A percentile compares a stretch with the other conserved stretches of the same genome.
phyloP scores from a whole-genome alignment of 768 basidiomycete genomes.

The Exidia glandulosa region DNA sequence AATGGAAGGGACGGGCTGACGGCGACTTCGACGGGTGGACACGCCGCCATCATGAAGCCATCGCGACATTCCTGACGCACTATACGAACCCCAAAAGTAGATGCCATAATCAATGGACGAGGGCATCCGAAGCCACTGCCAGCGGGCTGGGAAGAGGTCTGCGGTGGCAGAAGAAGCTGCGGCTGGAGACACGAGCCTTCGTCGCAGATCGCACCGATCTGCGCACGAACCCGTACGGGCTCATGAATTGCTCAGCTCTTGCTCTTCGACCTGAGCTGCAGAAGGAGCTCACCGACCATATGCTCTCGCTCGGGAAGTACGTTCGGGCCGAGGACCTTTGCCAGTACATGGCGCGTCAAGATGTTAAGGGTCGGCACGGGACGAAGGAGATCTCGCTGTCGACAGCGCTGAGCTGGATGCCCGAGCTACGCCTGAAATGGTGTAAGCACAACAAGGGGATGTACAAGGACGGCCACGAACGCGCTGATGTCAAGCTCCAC shows the following conservation, averaged over 20 bases:
- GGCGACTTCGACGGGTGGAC: not conserved
- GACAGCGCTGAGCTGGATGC: slow-evolving; percentile 30
- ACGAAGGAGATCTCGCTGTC: slow-evolving; percentile 10
- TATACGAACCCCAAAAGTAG: not conserved
- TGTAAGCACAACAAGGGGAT: no score
- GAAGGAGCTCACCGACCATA: slow-evolving; percentile 15
- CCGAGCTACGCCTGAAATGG: slow-evolving; percentile 19
- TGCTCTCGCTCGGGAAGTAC: slow-evolving; percentile 15
- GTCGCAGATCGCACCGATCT: not conserved
- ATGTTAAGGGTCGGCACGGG: slow-evolving; percentile 10
- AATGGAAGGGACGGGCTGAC: not conserved
- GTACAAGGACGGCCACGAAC: no score
- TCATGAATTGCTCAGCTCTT: not conserved
- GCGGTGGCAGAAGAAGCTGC: not conserved
- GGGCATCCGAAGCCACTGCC: not conserved
- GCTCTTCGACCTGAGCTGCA: slow-evolving; percentile 10
- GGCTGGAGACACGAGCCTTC: not conserved
- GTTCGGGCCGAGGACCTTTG: slow-evolving; percentile 11
- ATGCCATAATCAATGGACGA: not conserved
- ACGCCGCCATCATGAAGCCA: not conserved
- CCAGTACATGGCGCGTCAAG: slow-evolving; percentile 5
- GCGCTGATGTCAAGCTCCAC: no score
- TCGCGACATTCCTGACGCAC: not conserved
- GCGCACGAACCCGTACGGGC: not conserved
- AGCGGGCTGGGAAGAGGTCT: not conserved